Evolutionary conservation across 805 yeast genomes (phyloP), one percentile per base, ranked within the genome.

Genomic region (Nakazawaea ishiwadae): DNA sequence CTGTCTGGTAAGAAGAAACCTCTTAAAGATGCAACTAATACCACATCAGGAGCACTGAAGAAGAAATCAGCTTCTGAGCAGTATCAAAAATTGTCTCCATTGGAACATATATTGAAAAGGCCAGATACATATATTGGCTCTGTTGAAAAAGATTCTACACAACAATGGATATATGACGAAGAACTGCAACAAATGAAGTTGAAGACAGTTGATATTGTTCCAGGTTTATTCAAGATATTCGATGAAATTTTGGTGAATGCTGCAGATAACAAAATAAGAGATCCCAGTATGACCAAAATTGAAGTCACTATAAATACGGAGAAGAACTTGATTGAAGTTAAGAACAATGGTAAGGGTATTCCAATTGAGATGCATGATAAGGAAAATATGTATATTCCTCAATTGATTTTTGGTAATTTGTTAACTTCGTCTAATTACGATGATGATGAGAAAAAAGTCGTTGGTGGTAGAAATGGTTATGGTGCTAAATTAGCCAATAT

Each of bases 81-180:
- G 53, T 93, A 93, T 65, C 98, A 91, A 63, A 87, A 86, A 67
- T 79, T 93, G 35, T 82, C 96, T 3, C 99, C 91, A 63, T 71
- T 93, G 54, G 98, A 93, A 58, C 99, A 93, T 71, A 91, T 93
- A 44, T 71, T 93, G 55, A 89, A 89, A 62, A 82, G 99, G 62
- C 99, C 99, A 1, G 99, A 93, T 61, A 91, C 99, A 9, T 93
- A 93, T 63, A 82, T 93, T 52, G 99, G 99, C 5, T 89, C 97
- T 2, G 84, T 90, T 18, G 99, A 93, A 63, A 76, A 73, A 40
- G 79, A 84, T 40, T 82, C 79, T 42, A 75, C 83, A 40, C 79
- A 78, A 39, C 83, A 87, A 78, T 93, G 99, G 99, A 74, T 88
- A 29, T 81, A 72, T 53, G 86, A 89, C 58, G 79, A 76, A 34